Evolutionary conservation across 2,329 filamentous ascomycete genomes (phyloP).

Genomic region (Phialocephala subalpina): DNA sequence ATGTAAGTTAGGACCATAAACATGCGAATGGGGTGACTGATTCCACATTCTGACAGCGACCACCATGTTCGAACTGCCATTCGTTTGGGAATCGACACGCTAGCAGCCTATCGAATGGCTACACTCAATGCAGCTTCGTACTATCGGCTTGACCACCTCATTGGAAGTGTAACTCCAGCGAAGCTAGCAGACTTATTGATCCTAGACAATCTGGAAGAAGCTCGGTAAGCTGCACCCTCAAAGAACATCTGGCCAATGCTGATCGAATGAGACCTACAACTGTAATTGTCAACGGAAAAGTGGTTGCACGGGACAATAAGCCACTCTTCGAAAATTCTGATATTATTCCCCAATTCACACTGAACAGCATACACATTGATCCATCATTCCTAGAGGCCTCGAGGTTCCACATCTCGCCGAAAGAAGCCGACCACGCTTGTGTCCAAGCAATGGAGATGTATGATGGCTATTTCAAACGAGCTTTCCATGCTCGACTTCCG

Average conservation of each 20-base stretch:
- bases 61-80: conserved; percentile 34
- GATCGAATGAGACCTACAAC: conserved; percentile 22
- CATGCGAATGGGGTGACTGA: neutral
- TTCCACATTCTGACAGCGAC: conserved; percentile 14
- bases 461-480: conserved; percentile 39
- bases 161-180: conserved; percentile 36
- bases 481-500: conserved; percentile 35
- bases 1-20: conserved; percentile 11
- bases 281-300: conserved; percentile 36
- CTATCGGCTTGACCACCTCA: conserved; percentile 35
- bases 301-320: conserved; percentile 32
- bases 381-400: conserved; percentile 1
- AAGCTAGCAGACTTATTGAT: conserved; percentile 33
- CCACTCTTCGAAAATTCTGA: conserved; percentile 36
- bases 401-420: conserved; percentile 26
- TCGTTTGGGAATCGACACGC: conserved; percentile 26
- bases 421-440: conserved; percentile 23
- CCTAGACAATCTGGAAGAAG: conserved; percentile 28
- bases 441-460: conserved; percentile 41
- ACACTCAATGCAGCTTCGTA: conserved; percentile 36
- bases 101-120: conserved; percentile 36
- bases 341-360: conserved; percentile 30
- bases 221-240: conserved; percentile 17
- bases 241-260: neutral
- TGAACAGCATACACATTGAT: conserved; percentile 28